Evolutionary conservation across 495 filamentous ascomycete species (phyloP).

Genomic region (Penicillium alfredii): DNA sequence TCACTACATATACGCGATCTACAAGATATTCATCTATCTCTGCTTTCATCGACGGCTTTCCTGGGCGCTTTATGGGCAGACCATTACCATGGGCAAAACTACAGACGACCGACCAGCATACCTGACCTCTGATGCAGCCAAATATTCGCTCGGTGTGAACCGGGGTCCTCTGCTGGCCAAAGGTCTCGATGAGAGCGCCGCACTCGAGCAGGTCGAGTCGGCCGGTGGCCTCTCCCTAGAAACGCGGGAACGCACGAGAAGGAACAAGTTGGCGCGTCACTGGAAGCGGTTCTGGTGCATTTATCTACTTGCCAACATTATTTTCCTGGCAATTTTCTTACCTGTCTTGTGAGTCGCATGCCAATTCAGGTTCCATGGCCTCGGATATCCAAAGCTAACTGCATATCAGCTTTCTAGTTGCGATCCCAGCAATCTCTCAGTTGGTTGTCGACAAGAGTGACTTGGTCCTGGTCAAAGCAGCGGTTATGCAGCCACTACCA

Average conservation of each 20-base stretch:
- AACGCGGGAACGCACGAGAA: constrained; percentile 12
- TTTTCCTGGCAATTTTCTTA: constrained; percentile 39
- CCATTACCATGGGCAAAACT: constrained; percentile 20
- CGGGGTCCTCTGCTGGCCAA: constrained; percentile 27
- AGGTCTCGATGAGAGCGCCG: constrained; percentile 12
- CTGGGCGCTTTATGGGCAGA: no score
- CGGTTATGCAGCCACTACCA: constrained; percentile 30
- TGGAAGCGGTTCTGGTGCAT: constrained; percentile 39
- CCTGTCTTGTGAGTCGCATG: constrained; percentile 42
- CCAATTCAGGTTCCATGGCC: no score
- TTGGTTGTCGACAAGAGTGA: constrained; percentile 33
- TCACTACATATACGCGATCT: no score
- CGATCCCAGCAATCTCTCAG: constrained; percentile 37
- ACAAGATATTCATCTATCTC: no score
- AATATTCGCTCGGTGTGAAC: constrained; percentile 30
- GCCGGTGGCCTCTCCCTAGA: constrained; percentile 4
- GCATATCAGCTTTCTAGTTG: constrained; percentile 20
- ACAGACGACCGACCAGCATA: constrained; percentile 24
- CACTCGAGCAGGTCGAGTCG: constrained; percentile 28
- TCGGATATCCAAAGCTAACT: no score
- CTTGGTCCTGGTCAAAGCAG: constrained; percentile 31
- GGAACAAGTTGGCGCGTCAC: constrained; percentile 28
- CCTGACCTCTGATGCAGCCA: constrained; percentile 26
- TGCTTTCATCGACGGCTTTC: no score
- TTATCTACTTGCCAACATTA: constrained; percentile 30